Evolutionary conservation across 345 rosid species (phyloP).

Genomic region (Nephelium lappaceum): DNA sequence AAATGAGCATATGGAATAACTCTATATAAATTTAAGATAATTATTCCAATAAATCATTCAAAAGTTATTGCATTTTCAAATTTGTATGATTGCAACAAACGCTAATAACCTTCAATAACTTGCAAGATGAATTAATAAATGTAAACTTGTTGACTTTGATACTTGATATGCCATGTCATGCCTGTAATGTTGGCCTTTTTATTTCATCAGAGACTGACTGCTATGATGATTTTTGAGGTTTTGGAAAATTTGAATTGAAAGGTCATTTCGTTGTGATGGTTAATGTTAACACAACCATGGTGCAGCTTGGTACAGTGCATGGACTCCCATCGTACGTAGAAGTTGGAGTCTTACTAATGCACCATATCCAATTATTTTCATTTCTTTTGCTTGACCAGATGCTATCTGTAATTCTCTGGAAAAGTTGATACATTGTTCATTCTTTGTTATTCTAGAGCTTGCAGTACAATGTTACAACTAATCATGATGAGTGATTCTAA

Average conservation of each 20-base stretch:
- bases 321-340: background rate
- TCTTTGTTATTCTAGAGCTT: background rate
- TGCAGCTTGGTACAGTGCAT: background rate
- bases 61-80: background rate
- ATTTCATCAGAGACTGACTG: background rate
- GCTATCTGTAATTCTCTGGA: background rate
- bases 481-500: conserved; percentile 8
- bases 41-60: background rate
- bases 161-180: background rate
- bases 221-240: background rate
- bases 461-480: background rate
- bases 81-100: background rate
- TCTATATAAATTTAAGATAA: background rate
- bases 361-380: background rate
- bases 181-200: background rate
- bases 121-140: background rate
- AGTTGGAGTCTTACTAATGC: background rate
- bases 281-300: background rate
- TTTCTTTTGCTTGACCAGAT: background rate
- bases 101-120: background rate
- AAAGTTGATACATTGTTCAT: background rate
- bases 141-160: background rate
- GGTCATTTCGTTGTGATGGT: background rate
- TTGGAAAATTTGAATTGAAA: background rate
- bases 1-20: background rate